Evolutionary conservation across 805 yeast species (phyloP), one percentile per base, ranked within the genome.

Genomic region (Zygosaccharomyces siamensis): DNA sequence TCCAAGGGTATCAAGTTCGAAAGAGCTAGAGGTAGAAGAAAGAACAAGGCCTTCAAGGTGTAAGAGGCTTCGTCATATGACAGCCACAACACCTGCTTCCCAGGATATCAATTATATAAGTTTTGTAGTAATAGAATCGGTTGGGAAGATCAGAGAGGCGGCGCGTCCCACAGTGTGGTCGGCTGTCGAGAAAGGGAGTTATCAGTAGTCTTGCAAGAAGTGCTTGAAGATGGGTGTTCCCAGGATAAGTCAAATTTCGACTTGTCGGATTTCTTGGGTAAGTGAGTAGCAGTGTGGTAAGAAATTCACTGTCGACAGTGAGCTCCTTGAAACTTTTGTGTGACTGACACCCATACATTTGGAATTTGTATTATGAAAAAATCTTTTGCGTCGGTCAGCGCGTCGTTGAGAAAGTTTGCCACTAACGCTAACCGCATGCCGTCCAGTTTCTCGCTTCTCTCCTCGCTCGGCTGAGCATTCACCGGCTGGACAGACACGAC

Each of bases 1-100:
- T 92, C 98, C 59, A 89, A 81, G 76, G 99, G 99, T 77, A 93
- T 98, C 86, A 93, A 93, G 82, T 93, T 93, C 85, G 99, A 93
- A 85, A 89, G 93, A 80, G 99, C 97, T 71, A 93, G 99, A 88
- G 99, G 99, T 85, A 95, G 86, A 79, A 84, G 99, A 82, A 85
- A 81, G 76, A 90, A 98, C 66, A 89, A 95, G 85, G 99, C 96
- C 82, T 93, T 93, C 99, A 93, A 93, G 87, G 99, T 93, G 80
- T 93, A 92, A 89, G 59, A 35, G 20, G 28, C 37, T 31, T 30
- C 31, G 12, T 42, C 45, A 5, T 7, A 14, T 16, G 12, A 16
- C 20, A 21, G 6, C 20, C 3, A 32, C 39, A 54, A 38, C 53
- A 48, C 53, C 45, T 45, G 47, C 47, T 39, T 43, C 47, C 47